A percentile compares a stretch with the other conserved stretches of the same genome.
phyloP scores from a whole-genome alignment of 2,329 filamentous ascomycete species.

The Blastomyces parvus region DNA sequence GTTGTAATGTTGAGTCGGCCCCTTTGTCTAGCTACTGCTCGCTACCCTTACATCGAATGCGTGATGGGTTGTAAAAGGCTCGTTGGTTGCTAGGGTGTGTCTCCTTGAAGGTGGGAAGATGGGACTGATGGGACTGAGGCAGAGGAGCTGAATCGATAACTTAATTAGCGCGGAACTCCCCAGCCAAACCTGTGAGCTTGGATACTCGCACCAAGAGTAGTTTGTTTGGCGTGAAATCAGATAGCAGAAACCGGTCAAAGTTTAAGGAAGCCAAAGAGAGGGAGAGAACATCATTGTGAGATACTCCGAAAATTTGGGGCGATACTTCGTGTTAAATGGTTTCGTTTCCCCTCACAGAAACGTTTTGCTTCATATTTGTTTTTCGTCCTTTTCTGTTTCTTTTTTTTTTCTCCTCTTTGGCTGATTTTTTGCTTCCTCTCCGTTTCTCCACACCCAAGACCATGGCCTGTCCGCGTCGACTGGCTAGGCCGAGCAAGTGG shows the following conservation, averaged over 20 bases:
- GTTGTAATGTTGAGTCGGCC: background rate
- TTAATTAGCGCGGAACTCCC: background rate
- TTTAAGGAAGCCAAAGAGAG: no score
- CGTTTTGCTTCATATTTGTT: background rate
- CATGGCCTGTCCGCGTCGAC: background rate
- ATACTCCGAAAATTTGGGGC: background rate
- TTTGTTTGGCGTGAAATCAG: background rate
- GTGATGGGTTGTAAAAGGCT: background rate
- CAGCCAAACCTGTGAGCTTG: background rate
- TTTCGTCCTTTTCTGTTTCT: background rate
- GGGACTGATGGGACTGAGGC: no score
- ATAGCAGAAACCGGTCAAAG: background rate
- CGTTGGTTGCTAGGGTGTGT: background rate
- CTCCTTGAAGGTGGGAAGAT: background rate
- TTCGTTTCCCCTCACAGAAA: background rate
- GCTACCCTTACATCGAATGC: background rate
- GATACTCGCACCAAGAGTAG: background rate
- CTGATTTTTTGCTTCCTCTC: background rate
- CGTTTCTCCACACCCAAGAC: conserved; percentile 2
- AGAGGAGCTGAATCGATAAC: background rate
- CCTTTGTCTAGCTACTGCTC: background rate
- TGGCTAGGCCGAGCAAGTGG: background rate
- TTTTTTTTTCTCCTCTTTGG: background rate
- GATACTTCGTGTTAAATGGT: background rate
- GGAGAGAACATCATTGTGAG: background rate